These are phyloP conservation scores for Zasmidium citrigriseum DNA, from an alignment of 2,329 filamentous ascomycete genomes.

Conservation along the genomic window DNA sequence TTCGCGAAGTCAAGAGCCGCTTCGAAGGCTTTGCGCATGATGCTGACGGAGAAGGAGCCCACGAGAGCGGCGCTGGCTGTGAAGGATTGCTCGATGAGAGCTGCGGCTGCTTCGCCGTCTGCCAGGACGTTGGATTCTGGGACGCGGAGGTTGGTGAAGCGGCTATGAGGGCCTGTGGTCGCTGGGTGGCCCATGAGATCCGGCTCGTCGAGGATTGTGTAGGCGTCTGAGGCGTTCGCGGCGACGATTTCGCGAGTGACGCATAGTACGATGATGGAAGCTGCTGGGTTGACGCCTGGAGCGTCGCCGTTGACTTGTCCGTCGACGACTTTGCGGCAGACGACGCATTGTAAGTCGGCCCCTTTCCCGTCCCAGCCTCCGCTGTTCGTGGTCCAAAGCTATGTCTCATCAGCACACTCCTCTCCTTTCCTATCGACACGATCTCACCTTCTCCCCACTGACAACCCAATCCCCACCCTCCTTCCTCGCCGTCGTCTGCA, in stretches of 20 bases:
- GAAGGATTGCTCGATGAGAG: constrained; percentile 48
- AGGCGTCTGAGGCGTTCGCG: constrained; percentile 46
- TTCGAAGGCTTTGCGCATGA: constrained; percentile 58
- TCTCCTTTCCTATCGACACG: neutral
- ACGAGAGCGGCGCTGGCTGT: constrained; percentile 52
- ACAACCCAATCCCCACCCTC: constrained; percentile 56
- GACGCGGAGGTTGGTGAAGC: constrained; percentile 83
- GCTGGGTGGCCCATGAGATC: constrained; percentile 51
- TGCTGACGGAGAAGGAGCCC: constrained; percentile 55
- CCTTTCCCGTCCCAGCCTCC: constrained; percentile 56
- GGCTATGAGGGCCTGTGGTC: constrained; percentile 66
- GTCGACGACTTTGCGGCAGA: constrained; percentile 46
- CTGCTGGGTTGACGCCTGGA: constrained; percentile 30
- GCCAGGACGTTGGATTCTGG: constrained; percentile 70
- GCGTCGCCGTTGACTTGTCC: constrained; percentile 3
- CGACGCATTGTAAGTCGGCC: constrained; percentile 54
- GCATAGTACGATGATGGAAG: constrained; percentile 51
- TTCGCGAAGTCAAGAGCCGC: constrained; percentile 54
- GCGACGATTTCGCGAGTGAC: constrained; percentile 52
- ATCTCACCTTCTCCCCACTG: constrained; percentile 54
- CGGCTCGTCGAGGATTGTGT: constrained; percentile 49
- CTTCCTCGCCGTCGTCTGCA: constrained; percentile 51
- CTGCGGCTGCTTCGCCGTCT: constrained; percentile 45
- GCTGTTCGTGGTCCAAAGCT: constrained; percentile 58
- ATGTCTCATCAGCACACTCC: neutral